phyloP scores from a whole-genome alignment of 495 filamentous ascomycete genomes.

The Penicillium odoratum region DNA sequence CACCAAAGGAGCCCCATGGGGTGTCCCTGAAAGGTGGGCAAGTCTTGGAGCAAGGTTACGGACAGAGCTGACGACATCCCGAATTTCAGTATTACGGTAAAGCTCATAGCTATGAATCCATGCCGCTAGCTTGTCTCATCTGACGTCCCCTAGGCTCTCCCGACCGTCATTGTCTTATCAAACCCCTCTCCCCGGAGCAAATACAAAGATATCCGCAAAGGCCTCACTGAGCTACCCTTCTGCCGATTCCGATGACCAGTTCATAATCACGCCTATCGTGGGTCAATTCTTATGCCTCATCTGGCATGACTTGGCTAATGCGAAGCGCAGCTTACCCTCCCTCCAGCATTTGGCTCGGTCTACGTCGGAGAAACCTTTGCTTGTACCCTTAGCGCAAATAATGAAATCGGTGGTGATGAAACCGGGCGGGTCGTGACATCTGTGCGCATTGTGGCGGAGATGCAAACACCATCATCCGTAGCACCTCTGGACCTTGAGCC shows the following conservation, averaged over 20 bases:
- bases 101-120: neutral
- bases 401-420: conserved; percentile 60
- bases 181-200: conserved; percentile 55
- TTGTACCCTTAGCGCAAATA: conserved; percentile 92
- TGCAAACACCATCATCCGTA: conserved; percentile 81
- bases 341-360: conserved; percentile 86
- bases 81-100: conserved; percentile 46
- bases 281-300: conserved; percentile 4
- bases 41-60: neutral
- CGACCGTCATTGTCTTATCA: conserved; percentile 57
- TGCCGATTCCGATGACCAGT: conserved; percentile 45
- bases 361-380: conserved; percentile 95
- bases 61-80: conserved; percentile 9
- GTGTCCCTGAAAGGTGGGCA: conserved; percentile 77
- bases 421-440: conserved; percentile 61
- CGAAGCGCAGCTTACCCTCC: conserved; percentile 69
- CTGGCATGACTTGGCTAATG: neutral
- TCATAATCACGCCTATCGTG: conserved; percentile 63
- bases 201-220: conserved; percentile 48
- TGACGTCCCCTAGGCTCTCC: conserved; percentile 47
- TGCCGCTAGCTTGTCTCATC: neutral
- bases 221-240: conserved; percentile 57
- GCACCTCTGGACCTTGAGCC: conserved; percentile 56
- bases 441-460: conserved; percentile 83
- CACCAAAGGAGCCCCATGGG: conserved; percentile 75